A percentile compares a stretch with the other conserved stretches of the same genome.
Conservation (phyloP, 768 basidiomycete species). For the Russula lepida region DNA sequence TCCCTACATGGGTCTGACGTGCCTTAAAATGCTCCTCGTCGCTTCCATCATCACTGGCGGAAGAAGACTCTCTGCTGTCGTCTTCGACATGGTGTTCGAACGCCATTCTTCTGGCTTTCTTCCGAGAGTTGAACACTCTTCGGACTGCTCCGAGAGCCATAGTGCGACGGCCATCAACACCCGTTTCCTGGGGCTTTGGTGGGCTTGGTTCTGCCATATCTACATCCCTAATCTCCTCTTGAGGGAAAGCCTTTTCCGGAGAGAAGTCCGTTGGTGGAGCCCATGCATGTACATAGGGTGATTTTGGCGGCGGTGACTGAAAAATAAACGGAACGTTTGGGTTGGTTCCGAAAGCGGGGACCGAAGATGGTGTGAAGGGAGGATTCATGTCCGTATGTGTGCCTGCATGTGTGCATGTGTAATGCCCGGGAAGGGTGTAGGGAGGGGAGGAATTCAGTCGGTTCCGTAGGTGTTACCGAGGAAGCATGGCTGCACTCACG, state of each 20-base stretch:
- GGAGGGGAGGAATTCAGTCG: conserved; percentile 30
- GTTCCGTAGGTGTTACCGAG: conserved; percentile 23
- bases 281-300: conserved; percentile 48
- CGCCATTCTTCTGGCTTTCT: conserved; percentile 34
- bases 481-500: conserved; percentile 38
- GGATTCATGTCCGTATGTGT: conserved; percentile 37
- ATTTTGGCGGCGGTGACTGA: conserved; percentile 41
- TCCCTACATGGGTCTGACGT: conserved; percentile 35
- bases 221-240: conserved; percentile 53
- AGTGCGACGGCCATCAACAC: conserved; percentile 34
- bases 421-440: conserved; percentile 17
- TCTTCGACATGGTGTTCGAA: conserved; percentile 22
- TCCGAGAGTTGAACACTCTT: conserved; percentile 56
- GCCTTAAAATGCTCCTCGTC: conserved; percentile 23
- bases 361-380: conserved; percentile 28
- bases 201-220: conserved; percentile 73
- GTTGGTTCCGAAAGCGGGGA: conserved; percentile 55
- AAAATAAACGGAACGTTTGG: conserved; percentile 70
- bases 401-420: conserved; percentile 27
- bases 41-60: conserved; percentile 42
- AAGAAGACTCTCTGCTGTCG: conserved; percentile 33
- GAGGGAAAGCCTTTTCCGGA: conserved; percentile 51
- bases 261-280: conserved; percentile 54
- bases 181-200: conserved; percentile 35
- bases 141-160: conserved; percentile 58